phyloP scores from a whole-genome alignment of 1,284 basidiomycete genomes.

The Boletus calvinii region DNA sequence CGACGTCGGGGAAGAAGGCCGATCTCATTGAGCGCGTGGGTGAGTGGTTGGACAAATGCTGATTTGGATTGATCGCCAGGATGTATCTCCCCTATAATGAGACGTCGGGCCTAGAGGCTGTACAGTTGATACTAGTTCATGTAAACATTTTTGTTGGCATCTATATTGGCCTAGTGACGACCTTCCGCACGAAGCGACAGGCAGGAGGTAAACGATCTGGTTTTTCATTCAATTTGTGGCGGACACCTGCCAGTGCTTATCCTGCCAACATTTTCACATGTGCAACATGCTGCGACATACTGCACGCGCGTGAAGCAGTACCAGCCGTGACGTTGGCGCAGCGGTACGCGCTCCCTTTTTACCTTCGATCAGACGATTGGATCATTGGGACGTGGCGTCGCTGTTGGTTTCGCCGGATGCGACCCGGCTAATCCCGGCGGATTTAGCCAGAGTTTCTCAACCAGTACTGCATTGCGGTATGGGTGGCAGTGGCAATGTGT shows the following conservation, averaged over 20 bases:
- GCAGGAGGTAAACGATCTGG: not conserved
- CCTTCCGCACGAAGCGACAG: not conserved
- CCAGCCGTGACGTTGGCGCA: not conserved
- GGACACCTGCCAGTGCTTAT: not conserved
- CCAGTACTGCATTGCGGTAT: not conserved
- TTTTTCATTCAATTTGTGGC: not conserved
- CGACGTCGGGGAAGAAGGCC: slow-evolving; percentile 65
- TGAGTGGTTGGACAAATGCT: slow-evolving; percentile 48
- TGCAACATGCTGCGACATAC: not conserved
- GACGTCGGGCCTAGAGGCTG: not conserved
- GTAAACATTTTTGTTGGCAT: not conserved
- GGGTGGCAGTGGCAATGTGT: not conserved
- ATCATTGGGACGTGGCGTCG: not conserved
- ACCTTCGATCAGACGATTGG: not conserved
- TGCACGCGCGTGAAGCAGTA: not conserved
- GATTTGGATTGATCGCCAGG: not conserved
- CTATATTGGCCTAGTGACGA: not conserved
- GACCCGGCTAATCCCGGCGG: not conserved
- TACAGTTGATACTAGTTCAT: not conserved
- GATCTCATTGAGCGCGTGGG: slow-evolving; percentile 63
- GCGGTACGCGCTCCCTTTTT: not conserved
- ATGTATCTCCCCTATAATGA: not conserved
- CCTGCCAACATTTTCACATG: not conserved
- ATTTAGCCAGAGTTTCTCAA: not conserved
- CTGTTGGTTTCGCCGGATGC: not conserved